Conservation (phyloP, 768 basidiomycete genomes). For the Rhodotorula babjevae region DNA sequence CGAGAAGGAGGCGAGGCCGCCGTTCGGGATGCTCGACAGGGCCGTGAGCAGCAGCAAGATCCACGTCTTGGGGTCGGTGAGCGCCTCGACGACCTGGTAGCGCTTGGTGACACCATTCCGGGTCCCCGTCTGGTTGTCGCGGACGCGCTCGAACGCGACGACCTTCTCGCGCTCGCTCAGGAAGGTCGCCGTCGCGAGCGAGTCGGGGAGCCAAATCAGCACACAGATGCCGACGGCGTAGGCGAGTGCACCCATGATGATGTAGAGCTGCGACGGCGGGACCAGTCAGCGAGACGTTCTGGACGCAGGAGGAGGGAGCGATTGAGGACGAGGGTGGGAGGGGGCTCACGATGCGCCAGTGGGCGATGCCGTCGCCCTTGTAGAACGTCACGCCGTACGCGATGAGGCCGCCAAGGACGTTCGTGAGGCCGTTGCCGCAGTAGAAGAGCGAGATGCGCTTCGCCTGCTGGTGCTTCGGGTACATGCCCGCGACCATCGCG, state of each 20-base stretch:
- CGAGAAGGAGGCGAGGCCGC: not conserved
- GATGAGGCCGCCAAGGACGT: slow-evolving; percentile 55
- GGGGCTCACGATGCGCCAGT: slow-evolving; percentile 50
- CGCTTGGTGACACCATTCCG: slow-evolving; percentile 57
- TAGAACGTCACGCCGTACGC: slow-evolving; percentile 60
- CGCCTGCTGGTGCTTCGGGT: not conserved
- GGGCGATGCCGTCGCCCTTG: slow-evolving; percentile 52
- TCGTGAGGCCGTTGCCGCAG: slow-evolving; percentile 53
- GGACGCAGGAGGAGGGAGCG: not conserved
- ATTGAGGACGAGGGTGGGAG: not conserved
- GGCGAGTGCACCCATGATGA: slow-evolving; percentile 54
- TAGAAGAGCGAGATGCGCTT: slow-evolving; percentile 60
- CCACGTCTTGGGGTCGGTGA: slow-evolving; percentile 59
- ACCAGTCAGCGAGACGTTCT: not conserved
- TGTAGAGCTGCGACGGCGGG: slow-evolving; percentile 1
- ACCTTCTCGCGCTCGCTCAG: slow-evolving; percentile 60
- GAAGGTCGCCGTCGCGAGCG: slow-evolving; percentile 59
- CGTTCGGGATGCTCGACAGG: slow-evolving; percentile 52
- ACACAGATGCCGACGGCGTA: slow-evolving; percentile 59
- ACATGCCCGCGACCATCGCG: not conserved
- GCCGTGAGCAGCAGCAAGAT: slow-evolving; percentile 57
- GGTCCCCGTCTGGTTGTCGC: slow-evolving; percentile 58
- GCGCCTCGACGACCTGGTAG: slow-evolving; percentile 58
- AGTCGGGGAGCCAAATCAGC: slow-evolving; percentile 62
- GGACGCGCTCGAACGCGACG: slow-evolving; percentile 62